phyloP scores from a whole-genome alignment of 164 flowering plant species.

The Vitis labrusca region DNA sequence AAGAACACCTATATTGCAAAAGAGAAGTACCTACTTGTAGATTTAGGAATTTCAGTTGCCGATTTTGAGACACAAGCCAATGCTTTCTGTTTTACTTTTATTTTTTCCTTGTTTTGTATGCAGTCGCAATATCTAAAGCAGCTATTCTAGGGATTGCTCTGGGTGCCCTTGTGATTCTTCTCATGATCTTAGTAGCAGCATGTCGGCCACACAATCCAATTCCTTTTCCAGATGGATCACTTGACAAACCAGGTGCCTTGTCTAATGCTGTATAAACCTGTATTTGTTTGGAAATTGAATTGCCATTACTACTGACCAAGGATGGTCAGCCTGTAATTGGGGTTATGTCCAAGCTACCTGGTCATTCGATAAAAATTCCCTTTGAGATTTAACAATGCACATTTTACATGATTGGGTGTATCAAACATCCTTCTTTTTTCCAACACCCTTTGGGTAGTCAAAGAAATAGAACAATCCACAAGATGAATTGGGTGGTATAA shows the following conservation, averaged over 20 bases:
- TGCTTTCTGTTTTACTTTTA: background rate
- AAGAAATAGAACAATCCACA: background rate
- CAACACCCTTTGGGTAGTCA: too few species aligned
- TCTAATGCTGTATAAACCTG: background rate
- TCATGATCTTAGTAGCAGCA: conserved; percentile 80
- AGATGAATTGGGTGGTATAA: background rate
- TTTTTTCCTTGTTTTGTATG: conserved; percentile 15
- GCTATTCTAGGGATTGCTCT: conserved; percentile 90
- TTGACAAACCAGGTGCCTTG: conserved; percentile 70
- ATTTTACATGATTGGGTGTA: background rate
- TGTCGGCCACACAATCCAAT: conserved; percentile 64
- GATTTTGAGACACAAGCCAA: background rate
- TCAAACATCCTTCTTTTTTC: too few species aligned
- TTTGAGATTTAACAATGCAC: background rate
- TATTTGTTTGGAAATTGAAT: too few species aligned
- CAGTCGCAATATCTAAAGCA: conserved; percentile 90
- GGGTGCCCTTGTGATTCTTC: conserved; percentile 79
- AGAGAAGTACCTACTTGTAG: too few species aligned
- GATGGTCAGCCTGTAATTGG: background rate
- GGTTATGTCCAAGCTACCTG: background rate
- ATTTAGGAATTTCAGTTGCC: background rate
- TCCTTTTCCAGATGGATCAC: conserved; percentile 63
- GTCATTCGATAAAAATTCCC: background rate
- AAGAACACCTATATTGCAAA: background rate
- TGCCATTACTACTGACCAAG: background rate